Conservation (phyloP, 148 eudicot genomes). For the Rhododendron williamsianum region DNA sequence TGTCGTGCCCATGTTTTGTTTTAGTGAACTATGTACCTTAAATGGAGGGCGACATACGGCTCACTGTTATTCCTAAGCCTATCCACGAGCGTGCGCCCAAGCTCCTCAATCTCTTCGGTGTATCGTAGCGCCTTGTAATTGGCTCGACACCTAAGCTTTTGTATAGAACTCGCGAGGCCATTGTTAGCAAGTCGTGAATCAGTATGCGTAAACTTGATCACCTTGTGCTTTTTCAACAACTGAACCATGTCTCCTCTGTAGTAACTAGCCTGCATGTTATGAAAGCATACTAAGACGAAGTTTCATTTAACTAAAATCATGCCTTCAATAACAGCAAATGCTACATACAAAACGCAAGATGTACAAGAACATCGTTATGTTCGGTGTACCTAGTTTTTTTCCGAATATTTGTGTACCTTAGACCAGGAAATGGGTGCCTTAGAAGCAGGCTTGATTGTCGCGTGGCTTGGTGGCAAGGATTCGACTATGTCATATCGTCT, state of each 20-base stretch:
- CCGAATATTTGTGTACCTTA: constrained; percentile 25
- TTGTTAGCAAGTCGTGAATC: constrained; percentile 63
- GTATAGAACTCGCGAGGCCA: constrained; percentile 43
- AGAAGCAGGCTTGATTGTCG: constrained; percentile 19
- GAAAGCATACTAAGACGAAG: neutral
- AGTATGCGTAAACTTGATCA: constrained; percentile 45
- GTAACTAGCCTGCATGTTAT: constrained; percentile 40
- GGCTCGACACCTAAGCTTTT: constrained; percentile 57
- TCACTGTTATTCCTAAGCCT: constrained; percentile 30
- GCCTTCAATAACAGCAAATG: neutral
- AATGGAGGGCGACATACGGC: constrained; percentile 58
- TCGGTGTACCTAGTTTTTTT: neutral
- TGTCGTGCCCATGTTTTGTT: no score
- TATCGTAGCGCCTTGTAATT: constrained; percentile 48
- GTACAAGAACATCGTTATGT: neutral
- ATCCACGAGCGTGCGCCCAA: constrained; percentile 34
- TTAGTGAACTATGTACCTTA: constrained; percentile 32
- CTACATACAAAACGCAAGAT: neutral
- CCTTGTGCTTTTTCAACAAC: constrained; percentile 40
- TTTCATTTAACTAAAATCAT: neutral
- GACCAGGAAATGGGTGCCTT: constrained; percentile 72
- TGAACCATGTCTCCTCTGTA: constrained; percentile 41
- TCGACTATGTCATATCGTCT: constrained; percentile 50
- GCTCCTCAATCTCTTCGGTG: constrained; percentile 38
- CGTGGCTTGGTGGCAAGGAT: constrained; percentile 33